Conservation (phyloP, 805 yeast genomes). For the Limtongia smithiae region DNA sequence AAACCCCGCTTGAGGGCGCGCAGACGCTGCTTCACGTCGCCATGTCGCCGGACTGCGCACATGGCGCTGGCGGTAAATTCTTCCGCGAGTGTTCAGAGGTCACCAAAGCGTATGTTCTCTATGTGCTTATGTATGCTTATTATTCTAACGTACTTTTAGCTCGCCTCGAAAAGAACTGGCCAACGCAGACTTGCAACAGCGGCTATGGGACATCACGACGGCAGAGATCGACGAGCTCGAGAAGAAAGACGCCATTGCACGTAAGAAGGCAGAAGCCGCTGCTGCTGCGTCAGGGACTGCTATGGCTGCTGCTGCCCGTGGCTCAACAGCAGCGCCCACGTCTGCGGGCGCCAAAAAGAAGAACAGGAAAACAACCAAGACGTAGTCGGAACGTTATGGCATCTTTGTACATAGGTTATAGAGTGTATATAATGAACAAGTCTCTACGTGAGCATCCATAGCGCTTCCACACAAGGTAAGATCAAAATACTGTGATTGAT, state of each 20-base stretch:
- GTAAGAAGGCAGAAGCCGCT: constrained; percentile 28
- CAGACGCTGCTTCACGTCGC: constrained; percentile 70
- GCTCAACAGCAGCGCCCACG: too few relatives aligned
- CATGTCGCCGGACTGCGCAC: constrained; percentile 65
- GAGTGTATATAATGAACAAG: neutral
- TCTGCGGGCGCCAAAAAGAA: neutral
- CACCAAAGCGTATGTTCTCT: constrained; percentile 5
- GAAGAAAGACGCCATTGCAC: constrained; percentile 46
- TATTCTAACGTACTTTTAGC: neutral
- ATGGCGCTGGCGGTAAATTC: constrained; percentile 61
- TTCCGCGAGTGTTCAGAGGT: constrained; percentile 62
- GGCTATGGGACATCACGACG: constrained; percentile 60
- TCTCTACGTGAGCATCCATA: too few relatives aligned
- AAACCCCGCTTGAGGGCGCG: constrained; percentile 72
- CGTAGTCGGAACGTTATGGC: neutral
- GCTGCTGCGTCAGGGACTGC: neutral
- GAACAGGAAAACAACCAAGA: constrained; percentile 4
- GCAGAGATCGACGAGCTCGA: constrained; percentile 58
- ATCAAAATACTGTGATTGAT: too few relatives aligned
- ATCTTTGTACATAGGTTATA: neutral
- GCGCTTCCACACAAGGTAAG: too few relatives aligned
- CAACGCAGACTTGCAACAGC: constrained; percentile 57
- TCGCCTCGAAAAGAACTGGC: constrained; percentile 61
- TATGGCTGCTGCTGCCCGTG: neutral
- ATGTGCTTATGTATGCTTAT: neutral